Evolutionary conservation across 331 rosid genomes (phyloP), one percentile per base, ranked within the genome.

Genomic region (Cucumis variabilis): DNA sequence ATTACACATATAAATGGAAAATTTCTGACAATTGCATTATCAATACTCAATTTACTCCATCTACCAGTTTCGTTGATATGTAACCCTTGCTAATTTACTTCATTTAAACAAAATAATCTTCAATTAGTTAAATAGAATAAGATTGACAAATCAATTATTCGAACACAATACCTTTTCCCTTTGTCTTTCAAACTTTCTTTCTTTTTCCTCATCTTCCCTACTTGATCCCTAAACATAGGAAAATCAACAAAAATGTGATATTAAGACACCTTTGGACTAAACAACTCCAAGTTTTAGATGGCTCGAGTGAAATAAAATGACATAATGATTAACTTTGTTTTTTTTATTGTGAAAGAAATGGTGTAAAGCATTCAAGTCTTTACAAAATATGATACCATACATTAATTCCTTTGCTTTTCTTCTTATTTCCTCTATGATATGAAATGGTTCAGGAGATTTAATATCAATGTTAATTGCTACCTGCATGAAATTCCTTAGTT

Each of bases 141-240:
- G 69, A 80, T 24, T 17, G 48, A 28, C 9, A 80, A 58, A 55
- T 16, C 70, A 66, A 24, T 44, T 25, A 46, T 41, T 65, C 5
- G 77, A 69, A 50, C 15, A 71, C 21, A 24, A 16, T 82, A 97
- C 99, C 99, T 92, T 95, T 88, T 93, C 95, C 89, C 89, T 89
- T 91, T 92, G 89, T 88, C 92, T 89, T 82, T 93, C 92, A 30
- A 87, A 9, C 48, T 24, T 81, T 50, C 85, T 91, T 83, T 92
- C 90, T 90, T 93, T 89, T 67, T 86, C 92, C 85, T 66, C 91
- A 68, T 76, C 89, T 86, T 17, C 37, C 17, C 68, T 72, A 62
- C 62, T 89, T 86, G 90, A 85, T 90, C 91, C 90, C 98, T 94
- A 50, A 73, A 91, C 86, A 67, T 71, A 33, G 3, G 53, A 23